Percentiles rank a stretch among this genome's conserved stretches.
These are phyloP conservation scores for Trichosporon coremiiforme DNA, from an alignment of 1,284 basidiomycete species.

Conservation along the genomic window DNA sequence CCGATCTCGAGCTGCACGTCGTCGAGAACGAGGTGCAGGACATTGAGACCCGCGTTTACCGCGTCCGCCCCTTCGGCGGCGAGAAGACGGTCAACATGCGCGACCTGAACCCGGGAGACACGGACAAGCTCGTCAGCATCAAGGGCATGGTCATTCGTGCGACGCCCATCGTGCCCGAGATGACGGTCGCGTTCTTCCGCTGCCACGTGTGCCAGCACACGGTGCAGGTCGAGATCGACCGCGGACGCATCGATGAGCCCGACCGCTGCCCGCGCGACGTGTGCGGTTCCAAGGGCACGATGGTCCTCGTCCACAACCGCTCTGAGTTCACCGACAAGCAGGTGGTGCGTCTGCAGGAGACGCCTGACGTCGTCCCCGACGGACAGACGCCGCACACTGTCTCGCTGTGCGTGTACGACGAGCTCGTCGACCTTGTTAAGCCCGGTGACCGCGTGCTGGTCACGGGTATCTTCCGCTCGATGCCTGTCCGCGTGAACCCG, in stretches of 20 bases:
- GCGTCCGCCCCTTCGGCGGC: conserved; percentile 86
- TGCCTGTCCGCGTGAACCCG: conserved; percentile 91
- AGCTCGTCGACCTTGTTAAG: conserved; percentile 91
- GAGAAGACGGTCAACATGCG: conserved; percentile 79
- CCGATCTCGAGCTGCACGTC: conserved; percentile 65
- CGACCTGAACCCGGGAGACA: conserved; percentile 86
- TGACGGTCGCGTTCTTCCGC: conserved; percentile 97
- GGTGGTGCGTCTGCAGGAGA: conserved; percentile 93
- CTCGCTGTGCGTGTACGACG: conserved; percentile 92
- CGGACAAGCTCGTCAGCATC: conserved; percentile 92
- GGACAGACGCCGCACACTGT: conserved; percentile 98
- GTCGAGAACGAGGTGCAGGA: conserved; percentile 77
- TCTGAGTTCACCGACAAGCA: conserved; percentile 95
- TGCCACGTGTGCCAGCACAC: conserved; percentile 96
- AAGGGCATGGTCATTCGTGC: conserved; percentile 97
- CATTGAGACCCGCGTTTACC: conserved; percentile 80
- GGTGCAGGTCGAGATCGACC: conserved; percentile 90
- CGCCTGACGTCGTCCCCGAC: conserved; percentile 95
- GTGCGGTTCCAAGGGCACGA: conserved; percentile 81
- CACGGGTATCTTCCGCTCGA: conserved; percentile 91
- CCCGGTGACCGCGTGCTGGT: conserved; percentile 91
- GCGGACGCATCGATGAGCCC: conserved; percentile 93
- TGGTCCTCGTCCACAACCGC: conserved; percentile 95
- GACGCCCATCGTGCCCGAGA: conserved; percentile 96
- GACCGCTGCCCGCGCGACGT: conserved; percentile 89